These are phyloP conservation scores for Mesembryanthemum crystallinum DNA, from an alignment of 148 eudicot species.

Conservation along the genomic window DNA sequence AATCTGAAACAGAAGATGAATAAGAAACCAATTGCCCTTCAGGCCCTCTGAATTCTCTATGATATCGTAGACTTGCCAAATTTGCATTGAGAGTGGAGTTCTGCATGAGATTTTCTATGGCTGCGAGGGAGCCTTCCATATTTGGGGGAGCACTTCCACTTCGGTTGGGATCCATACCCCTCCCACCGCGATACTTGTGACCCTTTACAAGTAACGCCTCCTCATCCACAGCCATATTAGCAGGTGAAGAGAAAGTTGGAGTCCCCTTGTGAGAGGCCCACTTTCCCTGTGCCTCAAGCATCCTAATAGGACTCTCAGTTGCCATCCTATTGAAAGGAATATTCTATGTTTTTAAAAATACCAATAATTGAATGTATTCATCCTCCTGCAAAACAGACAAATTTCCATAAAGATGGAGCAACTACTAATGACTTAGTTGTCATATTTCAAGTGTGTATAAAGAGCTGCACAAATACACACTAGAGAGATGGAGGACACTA, in stretches of 20 bases:
- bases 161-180: conserved; percentile 54
- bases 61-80: conserved; percentile 32
- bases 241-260: conserved; percentile 40
- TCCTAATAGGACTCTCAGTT: conserved; percentile 78
- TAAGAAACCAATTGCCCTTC: conserved; percentile 43
- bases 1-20: conserved; percentile 44
- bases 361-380: conserved; percentile 22
- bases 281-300: conserved; percentile 51
- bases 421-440: background rate
- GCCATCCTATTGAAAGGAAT: conserved; percentile 51
- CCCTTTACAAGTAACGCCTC: conserved; percentile 51
- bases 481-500: background rate
- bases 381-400: conserved; percentile 28
- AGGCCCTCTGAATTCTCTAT: conserved; percentile 27
- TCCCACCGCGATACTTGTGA: conserved; percentile 36
- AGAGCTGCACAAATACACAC: background rate
- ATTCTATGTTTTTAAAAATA: conserved; percentile 17
- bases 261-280: conserved; percentile 59
- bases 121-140: conserved; percentile 78
- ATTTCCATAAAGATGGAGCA: conserved; percentile 15
- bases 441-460: conserved; percentile 7
- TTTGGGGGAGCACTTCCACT: conserved; percentile 90
- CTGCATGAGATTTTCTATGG: conserved; percentile 58
- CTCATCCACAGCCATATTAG: conserved; percentile 48
- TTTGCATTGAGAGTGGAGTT: conserved; percentile 31